A percentile compares a stretch with the other conserved stretches of the same genome.
Conservation (phyloP, 805 yeast species). For the Ascoidea asiatica region DNA sequence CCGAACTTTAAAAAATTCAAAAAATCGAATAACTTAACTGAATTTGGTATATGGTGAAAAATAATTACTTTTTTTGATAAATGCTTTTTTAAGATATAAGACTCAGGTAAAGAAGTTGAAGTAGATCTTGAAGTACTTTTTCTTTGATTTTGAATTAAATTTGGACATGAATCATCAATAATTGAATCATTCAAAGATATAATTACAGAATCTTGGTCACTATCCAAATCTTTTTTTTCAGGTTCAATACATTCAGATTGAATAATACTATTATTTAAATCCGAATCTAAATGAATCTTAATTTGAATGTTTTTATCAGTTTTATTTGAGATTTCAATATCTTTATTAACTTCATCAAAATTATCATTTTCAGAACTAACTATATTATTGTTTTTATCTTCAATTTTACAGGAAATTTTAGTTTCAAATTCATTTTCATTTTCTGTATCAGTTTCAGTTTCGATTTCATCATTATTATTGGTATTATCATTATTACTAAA, state of each 20-base stretch:
- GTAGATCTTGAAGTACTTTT: not conserved
- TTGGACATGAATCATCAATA: not conserved
- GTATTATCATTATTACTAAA: not conserved
- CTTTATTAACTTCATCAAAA: constrained; percentile 1
- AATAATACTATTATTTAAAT: not conserved
- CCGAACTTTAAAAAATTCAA: constrained; percentile 10
- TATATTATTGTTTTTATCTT: not conserved
- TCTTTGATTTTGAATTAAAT: not conserved
- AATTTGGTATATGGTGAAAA: constrained; percentile 4
- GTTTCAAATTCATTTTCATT: no score
- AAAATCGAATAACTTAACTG: constrained; percentile 7
- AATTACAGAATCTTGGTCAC: not conserved
- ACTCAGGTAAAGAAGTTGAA: not conserved
- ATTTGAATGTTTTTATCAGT: not conserved
- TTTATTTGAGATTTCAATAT: not conserved
- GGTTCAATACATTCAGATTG: not conserved
- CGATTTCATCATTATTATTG: not conserved
- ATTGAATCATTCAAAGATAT: not conserved
- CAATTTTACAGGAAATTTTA: no score
- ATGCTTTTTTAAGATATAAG: not conserved
- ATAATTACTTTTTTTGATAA: constrained; percentile 6
- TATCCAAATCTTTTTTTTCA: constrained; percentile 1
- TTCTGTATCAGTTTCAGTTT: not conserved
- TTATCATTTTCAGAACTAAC: not conserved
- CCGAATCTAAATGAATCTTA: no score